Evolutionary conservation across 257 asterid genomes (phyloP), one percentile per base, ranked within the genome.

Genomic region (Misopates orontium): DNA sequence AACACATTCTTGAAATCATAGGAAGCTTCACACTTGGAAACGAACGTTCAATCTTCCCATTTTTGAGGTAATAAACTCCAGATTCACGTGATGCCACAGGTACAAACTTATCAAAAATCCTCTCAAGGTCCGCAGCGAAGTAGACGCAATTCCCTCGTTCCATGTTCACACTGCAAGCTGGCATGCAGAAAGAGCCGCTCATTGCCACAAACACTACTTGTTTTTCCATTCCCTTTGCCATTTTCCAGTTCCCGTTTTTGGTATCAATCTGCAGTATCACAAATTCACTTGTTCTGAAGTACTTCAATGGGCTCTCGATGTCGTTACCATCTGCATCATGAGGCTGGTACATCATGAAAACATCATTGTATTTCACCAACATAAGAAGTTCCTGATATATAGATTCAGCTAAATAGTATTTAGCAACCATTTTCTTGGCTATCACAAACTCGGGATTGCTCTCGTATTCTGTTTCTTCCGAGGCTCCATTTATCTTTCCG

Each of bases 111-210:
- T 45, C 51, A 8, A 45, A 45, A 14, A 45, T 45, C 51, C 18
- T 45, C 51, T 45, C 51, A 4, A 45, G 18, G 8, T 45, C 51
- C 3, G 51, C 51, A 2, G 51, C 51, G 15, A 45, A 45, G 51
- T 45, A 45, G 19, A 45, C 8, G 18, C 51, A 45, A 45, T 45
- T 45, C 51, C 51, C 51, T 45, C 11, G 17, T 2, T 45, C 51
- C 51, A 45, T 45, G 1, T n/a, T n/a, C 2, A 45, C 14, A 45
- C 51, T 45, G 18, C 51, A 45, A 4, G 17, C 51, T 4, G 51
- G 51, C 51, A 45, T n/a, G 18, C 51, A 45, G 18, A 45, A 45
- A 13, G 51, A 45, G 51, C 51, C 51, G 51, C 51, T 45, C 51
- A 45, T 45, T 45, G 51, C 51, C 17, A 45, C 51, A 14, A 45